Base-by-base conservation (phyloP, 1,139 yeast genomes). In the Pneumocystis oryctolagi region DNA sequence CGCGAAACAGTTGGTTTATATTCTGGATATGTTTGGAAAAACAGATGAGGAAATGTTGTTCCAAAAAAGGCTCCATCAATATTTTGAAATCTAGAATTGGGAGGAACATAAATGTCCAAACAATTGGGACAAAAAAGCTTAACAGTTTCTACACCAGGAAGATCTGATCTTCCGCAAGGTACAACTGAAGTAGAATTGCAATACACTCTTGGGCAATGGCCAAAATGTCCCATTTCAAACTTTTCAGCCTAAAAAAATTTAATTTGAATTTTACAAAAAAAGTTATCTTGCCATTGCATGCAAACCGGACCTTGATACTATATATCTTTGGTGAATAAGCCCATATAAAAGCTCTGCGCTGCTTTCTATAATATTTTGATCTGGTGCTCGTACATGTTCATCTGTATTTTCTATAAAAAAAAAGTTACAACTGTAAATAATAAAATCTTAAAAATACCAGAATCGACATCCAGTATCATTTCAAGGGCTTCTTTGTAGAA, bases 1-100 rank as follows among this genome's bases (percentile, higher is more conserved):
- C 39, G 55, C 9, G 62, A 30, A 20, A 37, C 28, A 18, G 59
- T 28, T 9, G 66, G 66, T 18, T 60, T 53, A 9, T 90, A 82
- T 68, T 89, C 97, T 5, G 95, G 90, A 75, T 85, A 89, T 80
- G 89, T 87, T 72, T 89, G 87, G 64, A 92, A 82, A 70, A 92
- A 86, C 67, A 92, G 80, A 1, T 96, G 97, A 0, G 96, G 95
- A 75, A 92, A 92, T 37, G 95, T 85, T 0, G 97, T 89, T 6
- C 98, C 98, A 76, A 94, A 92, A 71, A 85, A 92, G 0, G 97
- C 96, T 3, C 98, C 98, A 73, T 92, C 98, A 61, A 92, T 83
- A 71, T 87, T 87, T 66, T 87, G 77, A 73, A 87, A 90, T 67
- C 96, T 79, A 28, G 94, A 84, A 66, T 89, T 84, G 66, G 85